Base-by-base conservation (phyloP, 148 eudicot genomes). In the Bassia scoparia region DNA sequence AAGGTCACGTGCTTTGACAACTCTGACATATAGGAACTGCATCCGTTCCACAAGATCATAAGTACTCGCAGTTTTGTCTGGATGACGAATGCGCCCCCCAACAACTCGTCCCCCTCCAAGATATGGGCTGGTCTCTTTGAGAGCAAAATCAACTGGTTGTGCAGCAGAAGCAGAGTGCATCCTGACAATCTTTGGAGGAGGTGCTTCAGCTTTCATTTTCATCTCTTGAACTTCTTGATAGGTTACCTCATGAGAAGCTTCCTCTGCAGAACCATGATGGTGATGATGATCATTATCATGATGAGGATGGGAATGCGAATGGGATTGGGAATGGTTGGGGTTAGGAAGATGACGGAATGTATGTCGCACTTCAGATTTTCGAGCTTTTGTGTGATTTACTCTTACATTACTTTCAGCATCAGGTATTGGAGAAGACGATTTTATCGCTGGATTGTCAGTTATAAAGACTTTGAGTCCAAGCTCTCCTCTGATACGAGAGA, bases 71-170 rank as follows among this genome's bases (percentile, higher is more conserved):
- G 85, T 76, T 74, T 83, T 89, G 74, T 95, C 88, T 2, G 90
- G 81, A 80, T 83, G 93, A 69, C 87, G 71, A 35, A 95, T 86
- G 30, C 97, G 90, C 0, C 98, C 97, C 41, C 98, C 97, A 27
- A 95, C 89, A n/a, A 95, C 96, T 34, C 87, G 74, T 12, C 98
- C 98, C 21, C 98, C 98, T 66, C 98, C 98, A 52, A 95, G 96
- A 67, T 83, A 95, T 7, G 98, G 98, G 68, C 97, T 95, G 0
- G 98, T 95, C 83, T 95, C 98, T 75, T 95, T 95, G 46, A 95
- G 89, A 12, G 98, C 91, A 78, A 77, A 91, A 69, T 95, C 98
- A 61, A 80, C 84, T 15, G 98, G 97, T 73, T 95, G 98, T 30
- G 96, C 83, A 37, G 86, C 77, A 24, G 97, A 81, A 34, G 73